Percentiles rank a stretch among this genome's conserved stretches.
Conservation (phyloP, 1,284 basidiomycete genomes). For the Meira miltonrushii region DNA sequence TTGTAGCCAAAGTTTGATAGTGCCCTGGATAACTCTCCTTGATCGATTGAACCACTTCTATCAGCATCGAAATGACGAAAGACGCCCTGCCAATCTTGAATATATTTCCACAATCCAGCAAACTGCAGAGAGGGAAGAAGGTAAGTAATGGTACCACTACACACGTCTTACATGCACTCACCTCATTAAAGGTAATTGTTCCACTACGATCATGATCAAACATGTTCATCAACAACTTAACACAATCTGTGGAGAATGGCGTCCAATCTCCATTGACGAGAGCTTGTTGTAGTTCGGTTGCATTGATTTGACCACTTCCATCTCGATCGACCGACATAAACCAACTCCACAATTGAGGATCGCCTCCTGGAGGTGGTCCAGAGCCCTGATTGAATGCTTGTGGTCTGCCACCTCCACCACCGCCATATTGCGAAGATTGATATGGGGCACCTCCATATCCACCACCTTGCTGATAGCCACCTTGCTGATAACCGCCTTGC, state of each 20-base stretch:
- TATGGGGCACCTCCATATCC: constrained; percentile 15
- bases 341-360: constrained; percentile 45
- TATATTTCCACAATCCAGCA: constrained; percentile 40
- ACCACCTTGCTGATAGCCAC: constrained; percentile 18
- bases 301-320: constrained; percentile 31
- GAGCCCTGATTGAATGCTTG: constrained; percentile 27
- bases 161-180: too few relatives aligned
- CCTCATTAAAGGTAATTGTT: constrained; percentile 43
- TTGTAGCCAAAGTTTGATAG: constrained; percentile 39
- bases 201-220: constrained; percentile 42
- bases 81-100: constrained; percentile 43
- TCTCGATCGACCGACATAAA: constrained; percentile 43
- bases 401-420: constrained; percentile 19
- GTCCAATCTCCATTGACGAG: constrained; percentile 47
- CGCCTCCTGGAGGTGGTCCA: constrained; percentile 37
- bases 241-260: constrained; percentile 29
- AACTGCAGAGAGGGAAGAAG: constrained; percentile 14
- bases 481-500: constrained; percentile 14
- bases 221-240: constrained; percentile 46
- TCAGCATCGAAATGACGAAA: constrained; percentile 41
- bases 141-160: background rate
- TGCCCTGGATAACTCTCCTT: constrained; percentile 30
- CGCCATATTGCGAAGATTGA: background rate
- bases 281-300: constrained; percentile 37
- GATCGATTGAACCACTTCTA: constrained; percentile 33